These are phyloP conservation scores for Rachicladosporium sp. DNA, from an alignment of 2,329 filamentous ascomycete species.

Conservation along the genomic window DNA sequence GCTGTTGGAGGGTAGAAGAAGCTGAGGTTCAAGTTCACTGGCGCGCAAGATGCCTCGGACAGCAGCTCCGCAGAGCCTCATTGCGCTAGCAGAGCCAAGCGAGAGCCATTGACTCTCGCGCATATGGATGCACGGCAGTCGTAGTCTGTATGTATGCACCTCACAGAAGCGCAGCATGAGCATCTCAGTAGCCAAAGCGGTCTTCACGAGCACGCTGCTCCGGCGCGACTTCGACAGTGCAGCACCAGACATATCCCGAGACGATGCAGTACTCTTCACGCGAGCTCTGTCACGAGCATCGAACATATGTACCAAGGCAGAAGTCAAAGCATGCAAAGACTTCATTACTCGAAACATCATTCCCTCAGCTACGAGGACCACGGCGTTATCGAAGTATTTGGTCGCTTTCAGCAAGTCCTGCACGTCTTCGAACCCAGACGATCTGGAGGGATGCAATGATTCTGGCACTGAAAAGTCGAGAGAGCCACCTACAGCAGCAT, in stretches of 20 bases:
- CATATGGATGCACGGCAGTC: too few relatives aligned
- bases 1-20: too few relatives aligned
- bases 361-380: slow-evolving; percentile 5
- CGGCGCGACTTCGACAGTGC: background rate
- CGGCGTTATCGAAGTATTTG: slow-evolving; percentile 10
- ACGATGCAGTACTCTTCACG: slow-evolving; percentile 1
- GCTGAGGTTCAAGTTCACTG: too few relatives aligned
- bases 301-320: slow-evolving; percentile 2
- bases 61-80: too few relatives aligned
- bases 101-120: too few relatives aligned
- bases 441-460: slow-evolving; percentile 7
- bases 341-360: slow-evolving; percentile 11
- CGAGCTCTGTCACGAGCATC: background rate
- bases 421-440: slow-evolving; percentile 5
- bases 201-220: slow-evolving; percentile 2
- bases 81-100: too few relatives aligned
- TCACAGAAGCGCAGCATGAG: too few relatives aligned
- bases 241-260: slow-evolving; percentile 3
- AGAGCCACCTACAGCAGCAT: slow-evolving; percentile 11
- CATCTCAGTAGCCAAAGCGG: background rate
- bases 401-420: slow-evolving; percentile 8
- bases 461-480: slow-evolving; percentile 7
- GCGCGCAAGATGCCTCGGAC: too few relatives aligned
- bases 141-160: too few relatives aligned
- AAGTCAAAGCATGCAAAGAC: slow-evolving; percentile 10